Evolutionary conservation across 2,329 filamentous ascomycete species (phyloP).

Genomic region (Trichoderma sp.): DNA sequence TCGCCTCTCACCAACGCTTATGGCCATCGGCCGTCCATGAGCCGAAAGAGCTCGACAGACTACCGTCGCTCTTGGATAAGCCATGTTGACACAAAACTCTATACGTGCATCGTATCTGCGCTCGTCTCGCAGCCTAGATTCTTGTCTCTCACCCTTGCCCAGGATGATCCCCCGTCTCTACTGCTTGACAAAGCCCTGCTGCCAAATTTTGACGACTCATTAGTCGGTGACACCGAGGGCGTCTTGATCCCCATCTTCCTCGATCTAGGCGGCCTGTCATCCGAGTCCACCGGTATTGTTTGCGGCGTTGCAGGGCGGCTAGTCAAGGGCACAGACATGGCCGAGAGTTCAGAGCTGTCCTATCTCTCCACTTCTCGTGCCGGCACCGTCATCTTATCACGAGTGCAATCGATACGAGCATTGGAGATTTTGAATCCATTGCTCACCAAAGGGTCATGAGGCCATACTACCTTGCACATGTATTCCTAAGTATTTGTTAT

Average conservation of each 20-base stretch:
- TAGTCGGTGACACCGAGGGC: slow-evolving; percentile 74
- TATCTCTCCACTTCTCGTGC: slow-evolving; percentile 88
- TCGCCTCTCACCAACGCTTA: slow-evolving; percentile 43
- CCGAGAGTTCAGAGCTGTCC: slow-evolving; percentile 71
- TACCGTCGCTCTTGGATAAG: slow-evolving; percentile 54
- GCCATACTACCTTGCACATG: not conserved
- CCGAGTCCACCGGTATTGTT: slow-evolving; percentile 91
- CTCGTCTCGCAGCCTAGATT: slow-evolving; percentile 66
- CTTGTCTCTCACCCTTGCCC: slow-evolving; percentile 71
- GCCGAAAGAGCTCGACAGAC: slow-evolving; percentile 39
- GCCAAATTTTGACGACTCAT: slow-evolving; percentile 65
- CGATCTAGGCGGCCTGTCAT: slow-evolving; percentile 75
- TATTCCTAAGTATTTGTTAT: not conserved
- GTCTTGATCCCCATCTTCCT: slow-evolving; percentile 84
- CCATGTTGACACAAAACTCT: slow-evolving; percentile 63
- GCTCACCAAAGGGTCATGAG: slow-evolving; percentile 40
- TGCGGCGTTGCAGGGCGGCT: slow-evolving; percentile 87
- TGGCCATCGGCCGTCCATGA: slow-evolving; percentile 40
- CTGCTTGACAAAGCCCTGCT: slow-evolving; percentile 71
- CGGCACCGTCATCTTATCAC: slow-evolving; percentile 82
- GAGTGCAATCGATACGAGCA: slow-evolving; percentile 72
- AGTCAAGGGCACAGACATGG: slow-evolving; percentile 66
- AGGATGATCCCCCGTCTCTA: slow-evolving; percentile 72
- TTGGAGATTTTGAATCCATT: slow-evolving; percentile 66
- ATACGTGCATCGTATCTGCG: slow-evolving; percentile 63